Percentiles rank a stretch among this genome's conserved stretches.
phyloP scores from a whole-genome alignment of 2,329 filamentous ascomycete species.

The Pseudohalonectria lignicola region DNA sequence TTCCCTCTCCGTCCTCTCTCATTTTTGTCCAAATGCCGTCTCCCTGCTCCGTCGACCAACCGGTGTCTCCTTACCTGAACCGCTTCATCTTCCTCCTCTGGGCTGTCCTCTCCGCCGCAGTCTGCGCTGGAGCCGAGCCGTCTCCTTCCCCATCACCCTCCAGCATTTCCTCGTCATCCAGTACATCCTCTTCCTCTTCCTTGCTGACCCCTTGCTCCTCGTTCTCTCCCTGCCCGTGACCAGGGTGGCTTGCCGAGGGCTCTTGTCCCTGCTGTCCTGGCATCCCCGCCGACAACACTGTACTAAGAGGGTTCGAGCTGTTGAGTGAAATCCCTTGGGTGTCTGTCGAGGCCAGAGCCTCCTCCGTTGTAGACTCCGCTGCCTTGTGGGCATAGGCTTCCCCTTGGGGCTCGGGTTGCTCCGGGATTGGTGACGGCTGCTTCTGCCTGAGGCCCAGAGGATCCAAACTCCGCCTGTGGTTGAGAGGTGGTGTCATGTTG shows the following conservation, averaged over 20 bases:
- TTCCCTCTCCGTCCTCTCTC: too few relatives aligned
- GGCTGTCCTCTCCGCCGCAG: conserved; percentile 44
- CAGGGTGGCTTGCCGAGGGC: conserved; percentile 17
- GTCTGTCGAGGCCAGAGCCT: conserved; percentile 26
- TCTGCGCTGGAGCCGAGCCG: conserved; percentile 31
- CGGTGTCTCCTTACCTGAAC: conserved; percentile 47
- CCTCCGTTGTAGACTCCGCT: conserved; percentile 23
- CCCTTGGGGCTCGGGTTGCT: conserved; percentile 19
- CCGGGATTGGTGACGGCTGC: conserved; percentile 24
- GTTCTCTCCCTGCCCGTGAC: too few relatives aligned
- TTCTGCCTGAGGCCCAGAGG: conserved; percentile 29
- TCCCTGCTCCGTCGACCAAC: too few relatives aligned
- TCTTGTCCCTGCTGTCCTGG: conserved; percentile 19
- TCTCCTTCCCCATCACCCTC: conserved; percentile 31
- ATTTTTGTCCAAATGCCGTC: too few relatives aligned
- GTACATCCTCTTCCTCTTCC: conserved; percentile 38
- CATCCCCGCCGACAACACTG: conserved; percentile 19
- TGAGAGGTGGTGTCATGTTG: conserved; percentile 12
- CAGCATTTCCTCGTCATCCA: conserved; percentile 47
- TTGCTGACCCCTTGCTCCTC: conserved; percentile 27
- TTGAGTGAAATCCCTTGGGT: conserved; percentile 25
- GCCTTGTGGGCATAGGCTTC: conserved; percentile 24
- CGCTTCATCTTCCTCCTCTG: conserved; percentile 63
- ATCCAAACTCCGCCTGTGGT: conserved; percentile 24
- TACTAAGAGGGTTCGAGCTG: conserved; percentile 25